Conservation (phyloP, 768 basidiomycete genomes). For the Austroboletus eburneus region DNA sequence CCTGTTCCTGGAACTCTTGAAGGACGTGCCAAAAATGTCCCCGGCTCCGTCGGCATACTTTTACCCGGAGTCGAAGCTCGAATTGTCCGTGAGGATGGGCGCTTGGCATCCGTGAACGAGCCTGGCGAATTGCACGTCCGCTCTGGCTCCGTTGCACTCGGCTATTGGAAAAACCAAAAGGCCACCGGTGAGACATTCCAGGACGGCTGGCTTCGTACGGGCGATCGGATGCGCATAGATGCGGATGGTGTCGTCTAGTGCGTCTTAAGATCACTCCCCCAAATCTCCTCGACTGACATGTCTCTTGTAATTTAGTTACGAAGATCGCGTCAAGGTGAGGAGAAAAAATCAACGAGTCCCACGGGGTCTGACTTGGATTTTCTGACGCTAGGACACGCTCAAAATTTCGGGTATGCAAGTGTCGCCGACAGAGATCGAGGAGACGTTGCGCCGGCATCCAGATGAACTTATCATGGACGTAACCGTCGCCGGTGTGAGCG, state of each 20-base stretch:
- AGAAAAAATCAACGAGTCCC: background rate
- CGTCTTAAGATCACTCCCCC: constrained; percentile 17
- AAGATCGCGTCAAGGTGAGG: constrained; percentile 69
- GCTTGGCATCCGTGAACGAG: constrained; percentile 50
- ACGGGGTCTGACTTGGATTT: background rate
- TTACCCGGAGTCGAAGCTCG: constrained; percentile 62
- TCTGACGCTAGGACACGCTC: constrained; percentile 57
- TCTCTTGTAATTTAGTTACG: constrained; percentile 46
- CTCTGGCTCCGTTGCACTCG: constrained; percentile 52
- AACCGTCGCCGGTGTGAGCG: constrained; percentile 69
- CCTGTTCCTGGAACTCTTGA: constrained; percentile 44
- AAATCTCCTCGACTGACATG: background rate
- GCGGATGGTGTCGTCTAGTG: constrained; percentile 63
- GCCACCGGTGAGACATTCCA: constrained; percentile 63
- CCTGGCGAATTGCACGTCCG: constrained; percentile 63
- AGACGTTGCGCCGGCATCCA: constrained; percentile 58
- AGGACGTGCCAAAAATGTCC: constrained; percentile 37
- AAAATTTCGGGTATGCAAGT: constrained; percentile 81
- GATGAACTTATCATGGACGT: constrained; percentile 58
- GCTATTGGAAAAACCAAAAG: constrained; percentile 70
- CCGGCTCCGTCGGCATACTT: constrained; percentile 54
- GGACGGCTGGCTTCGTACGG: constrained; percentile 72
- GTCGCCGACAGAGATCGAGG: constrained; percentile 76
- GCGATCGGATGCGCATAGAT: constrained; percentile 64
- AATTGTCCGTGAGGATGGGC: constrained; percentile 56